Evolutionary conservation across 1,139 yeast species (phyloP).

Genomic region (Hansenula sp.): DNA sequence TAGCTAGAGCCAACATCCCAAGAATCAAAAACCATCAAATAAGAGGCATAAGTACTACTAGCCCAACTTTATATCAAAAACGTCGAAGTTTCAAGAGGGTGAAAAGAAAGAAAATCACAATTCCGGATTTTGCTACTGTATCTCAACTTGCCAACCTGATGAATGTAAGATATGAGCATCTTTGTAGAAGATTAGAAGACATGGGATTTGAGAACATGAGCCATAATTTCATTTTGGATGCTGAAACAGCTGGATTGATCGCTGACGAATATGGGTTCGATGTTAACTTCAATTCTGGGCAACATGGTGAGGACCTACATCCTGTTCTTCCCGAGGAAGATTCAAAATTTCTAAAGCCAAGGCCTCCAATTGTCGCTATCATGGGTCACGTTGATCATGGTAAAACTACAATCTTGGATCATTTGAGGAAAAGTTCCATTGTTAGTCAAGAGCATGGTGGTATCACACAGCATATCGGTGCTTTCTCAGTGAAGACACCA

Average conservation of each 20-base stretch:
- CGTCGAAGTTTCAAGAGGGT: constrained; percentile 2
- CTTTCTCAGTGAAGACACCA: constrained; percentile 82
- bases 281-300: constrained; percentile 40
- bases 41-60: not conserved
- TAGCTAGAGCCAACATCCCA: no score
- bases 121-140: constrained; percentile 23
- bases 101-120: constrained; percentile 8
- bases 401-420: constrained; percentile 88
- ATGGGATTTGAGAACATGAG: constrained; percentile 77
- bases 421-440: constrained; percentile 76
- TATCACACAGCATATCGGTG: constrained; percentile 97
- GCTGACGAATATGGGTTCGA: constrained; percentile 88
- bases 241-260: constrained; percentile 78
- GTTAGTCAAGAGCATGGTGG: constrained; percentile 93
- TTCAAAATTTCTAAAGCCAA: constrained; percentile 44
- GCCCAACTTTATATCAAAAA: constrained; percentile 1
- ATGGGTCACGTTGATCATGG: constrained; percentile 99
- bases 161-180: constrained; percentile 56
- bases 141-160: constrained; percentile 67
- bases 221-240: constrained; percentile 78
- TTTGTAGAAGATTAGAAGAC: constrained; percentile 54
- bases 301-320: constrained; percentile 40
- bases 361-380: constrained; percentile 94
- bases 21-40: not conserved
- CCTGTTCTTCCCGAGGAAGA: constrained; percentile 53